Conservation (phyloP, 2,329 filamentous ascomycete species). For the Periconia sp. region DNA sequence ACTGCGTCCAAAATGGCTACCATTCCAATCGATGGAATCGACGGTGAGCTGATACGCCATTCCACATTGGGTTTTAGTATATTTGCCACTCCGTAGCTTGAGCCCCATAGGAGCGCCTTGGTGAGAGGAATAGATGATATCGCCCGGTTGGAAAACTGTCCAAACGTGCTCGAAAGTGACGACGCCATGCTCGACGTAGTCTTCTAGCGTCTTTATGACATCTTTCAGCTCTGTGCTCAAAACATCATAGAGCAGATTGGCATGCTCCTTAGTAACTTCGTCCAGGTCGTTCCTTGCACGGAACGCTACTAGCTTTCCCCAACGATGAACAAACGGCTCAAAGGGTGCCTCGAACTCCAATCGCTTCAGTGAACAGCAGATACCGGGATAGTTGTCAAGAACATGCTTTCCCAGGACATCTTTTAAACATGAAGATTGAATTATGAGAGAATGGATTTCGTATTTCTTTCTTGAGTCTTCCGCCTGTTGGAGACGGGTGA, state of each 20-base stretch:
- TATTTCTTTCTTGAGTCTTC: slow-evolving; percentile 65
- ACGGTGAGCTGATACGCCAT: slow-evolving; percentile 26
- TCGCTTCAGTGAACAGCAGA: slow-evolving; percentile 65
- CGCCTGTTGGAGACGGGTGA: slow-evolving; percentile 46
- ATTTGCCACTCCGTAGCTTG: slow-evolving; percentile 24
- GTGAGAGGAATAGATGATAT: slow-evolving; percentile 22
- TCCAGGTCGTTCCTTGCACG: slow-evolving; percentile 21
- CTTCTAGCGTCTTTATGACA: background rate
- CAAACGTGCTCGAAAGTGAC: slow-evolving; percentile 22
- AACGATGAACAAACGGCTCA: slow-evolving; percentile 69
- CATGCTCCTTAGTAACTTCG: slow-evolving; percentile 38
- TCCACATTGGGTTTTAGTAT: slow-evolving; percentile 27
- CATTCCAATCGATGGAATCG: slow-evolving; percentile 42
- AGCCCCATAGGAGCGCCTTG: slow-evolving; percentile 25
- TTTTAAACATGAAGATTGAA: slow-evolving; percentile 69
- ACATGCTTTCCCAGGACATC: slow-evolving; percentile 58
- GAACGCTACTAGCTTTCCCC: slow-evolving; percentile 48
- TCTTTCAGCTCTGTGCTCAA: slow-evolving; percentile 47
- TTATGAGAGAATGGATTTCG: slow-evolving; percentile 65
- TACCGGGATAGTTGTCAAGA: slow-evolving; percentile 64
- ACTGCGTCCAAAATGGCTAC: slow-evolving; percentile 32
- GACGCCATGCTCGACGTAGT: slow-evolving; percentile 13
- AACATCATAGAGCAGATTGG: slow-evolving; percentile 44
- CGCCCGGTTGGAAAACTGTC: slow-evolving; percentile 21
- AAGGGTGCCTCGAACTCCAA: slow-evolving; percentile 68